Conservation (phyloP, 495 filamentous ascomycete species). For the Penicillium paradoxum region DNA sequence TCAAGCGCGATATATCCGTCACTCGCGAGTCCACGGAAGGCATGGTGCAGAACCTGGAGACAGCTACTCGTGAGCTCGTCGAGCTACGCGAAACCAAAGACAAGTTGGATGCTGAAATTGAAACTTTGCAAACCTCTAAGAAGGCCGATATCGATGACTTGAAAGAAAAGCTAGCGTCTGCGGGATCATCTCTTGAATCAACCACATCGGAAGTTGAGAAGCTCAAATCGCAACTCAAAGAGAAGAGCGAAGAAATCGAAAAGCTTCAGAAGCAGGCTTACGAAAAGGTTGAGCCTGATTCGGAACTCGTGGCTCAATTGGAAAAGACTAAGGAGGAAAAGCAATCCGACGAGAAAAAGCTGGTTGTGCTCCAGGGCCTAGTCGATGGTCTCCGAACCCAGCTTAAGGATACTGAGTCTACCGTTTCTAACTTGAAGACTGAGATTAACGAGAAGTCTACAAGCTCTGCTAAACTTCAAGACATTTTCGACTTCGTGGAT, state of each 20-base stretch:
- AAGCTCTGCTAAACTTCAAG: conserved; percentile 24
- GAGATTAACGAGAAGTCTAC: conserved; percentile 37
- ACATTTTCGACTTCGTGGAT: conserved; percentile 37
- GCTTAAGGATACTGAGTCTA: conserved; percentile 44
- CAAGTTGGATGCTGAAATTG: conserved; percentile 47
- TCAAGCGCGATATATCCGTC: conserved; percentile 49
- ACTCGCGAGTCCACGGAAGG: conserved; percentile 61
- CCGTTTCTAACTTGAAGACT: conserved; percentile 37
- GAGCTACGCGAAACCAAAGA: conserved; percentile 54
- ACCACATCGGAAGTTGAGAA: conserved; percentile 45
- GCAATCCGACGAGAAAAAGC: conserved; percentile 46
- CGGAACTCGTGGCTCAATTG: conserved; percentile 31
- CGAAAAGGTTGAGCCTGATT: conserved; percentile 36
- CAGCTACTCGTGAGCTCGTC: conserved; percentile 53
- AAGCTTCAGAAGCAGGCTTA: conserved; percentile 40
- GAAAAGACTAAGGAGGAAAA: conserved; percentile 36
- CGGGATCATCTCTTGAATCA: conserved; percentile 43
- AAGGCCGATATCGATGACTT: conserved; percentile 38
- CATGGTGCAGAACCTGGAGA: conserved; percentile 59
- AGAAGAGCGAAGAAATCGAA: conserved; percentile 50
- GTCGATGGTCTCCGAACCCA: conserved; percentile 49
- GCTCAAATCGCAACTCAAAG: conserved; percentile 51
- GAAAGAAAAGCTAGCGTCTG: conserved; percentile 34
- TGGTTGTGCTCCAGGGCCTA: conserved; percentile 47
- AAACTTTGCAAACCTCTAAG: conserved; percentile 26